Conservation (phyloP, 129 eudicot genomes). For the Mikania micrantha region DNA sequence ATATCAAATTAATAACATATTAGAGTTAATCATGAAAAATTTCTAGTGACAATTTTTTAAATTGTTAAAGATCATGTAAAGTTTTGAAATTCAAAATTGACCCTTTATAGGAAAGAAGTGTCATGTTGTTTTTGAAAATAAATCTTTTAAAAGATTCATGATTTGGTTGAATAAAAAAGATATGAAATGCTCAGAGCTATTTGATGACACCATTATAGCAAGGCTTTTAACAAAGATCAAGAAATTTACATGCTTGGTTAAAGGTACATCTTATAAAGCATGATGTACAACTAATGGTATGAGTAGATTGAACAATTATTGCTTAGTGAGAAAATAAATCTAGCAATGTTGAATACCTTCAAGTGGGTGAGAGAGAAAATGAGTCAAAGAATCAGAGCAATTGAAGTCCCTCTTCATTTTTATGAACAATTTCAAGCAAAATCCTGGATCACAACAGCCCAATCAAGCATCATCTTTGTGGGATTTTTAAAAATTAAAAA, state of each 20-base stretch:
- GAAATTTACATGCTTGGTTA: not conserved
- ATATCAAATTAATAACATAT: not conserved
- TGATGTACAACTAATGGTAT: conserved; percentile 14
- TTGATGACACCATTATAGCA: not conserved
- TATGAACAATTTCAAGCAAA: conserved; percentile 9
- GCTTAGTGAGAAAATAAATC: not conserved
- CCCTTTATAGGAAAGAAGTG: not conserved
- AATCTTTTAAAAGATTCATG: not conserved
- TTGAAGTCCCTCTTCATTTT: conserved; percentile 35
- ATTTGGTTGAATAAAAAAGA: not conserved
- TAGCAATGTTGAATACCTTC: conserved; percentile 24
- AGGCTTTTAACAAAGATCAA: not conserved
- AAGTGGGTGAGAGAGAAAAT: conserved; percentile 32
- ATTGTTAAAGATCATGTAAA: not conserved
- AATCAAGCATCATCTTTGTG: conserved; percentile 11
- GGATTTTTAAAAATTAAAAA: not conserved
- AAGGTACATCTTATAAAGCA: not conserved
- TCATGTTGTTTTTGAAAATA: conserved; percentile 8
- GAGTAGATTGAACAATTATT: not conserved
- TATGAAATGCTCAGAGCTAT: not conserved
- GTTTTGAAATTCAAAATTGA: conserved; percentile 1
- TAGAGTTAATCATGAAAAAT: not conserved
- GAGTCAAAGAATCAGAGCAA: conserved; percentile 31
- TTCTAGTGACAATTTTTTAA: not conserved
- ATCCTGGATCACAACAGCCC: conserved; percentile 13